Percentiles rank a stretch among this genome's conserved stretches.
Conservation (phyloP, 148 eudicot genomes). For the Camellia granthamiana region DNA sequence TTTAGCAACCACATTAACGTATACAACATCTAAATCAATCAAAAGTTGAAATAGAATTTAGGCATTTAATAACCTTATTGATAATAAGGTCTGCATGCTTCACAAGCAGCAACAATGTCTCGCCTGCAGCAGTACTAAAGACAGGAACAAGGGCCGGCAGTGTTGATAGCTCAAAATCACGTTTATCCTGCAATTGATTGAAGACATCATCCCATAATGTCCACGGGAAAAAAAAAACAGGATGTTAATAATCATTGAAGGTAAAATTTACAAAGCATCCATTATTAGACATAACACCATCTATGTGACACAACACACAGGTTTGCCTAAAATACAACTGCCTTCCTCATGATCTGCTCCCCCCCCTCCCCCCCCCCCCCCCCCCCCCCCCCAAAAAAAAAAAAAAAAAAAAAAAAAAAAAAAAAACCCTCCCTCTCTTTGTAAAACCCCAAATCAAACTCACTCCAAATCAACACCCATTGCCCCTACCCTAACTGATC, state of each 20-base stretch:
- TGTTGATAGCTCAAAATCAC: conserved; percentile 92
- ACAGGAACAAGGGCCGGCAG: conserved; percentile 97
- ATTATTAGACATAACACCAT: conserved; percentile 3
- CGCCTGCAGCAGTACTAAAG: conserved; percentile 81
- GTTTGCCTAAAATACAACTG: too few relatives aligned
- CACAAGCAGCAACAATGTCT: conserved; percentile 79
- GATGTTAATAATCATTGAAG: background rate
- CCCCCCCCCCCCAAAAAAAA: too few relatives aligned
- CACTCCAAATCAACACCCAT: too few relatives aligned
- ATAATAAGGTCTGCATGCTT: conserved; percentile 93
- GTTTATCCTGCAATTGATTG: conserved; percentile 63
- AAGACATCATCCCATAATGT: background rate
- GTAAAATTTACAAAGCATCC: background rate
- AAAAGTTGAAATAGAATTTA: background rate
- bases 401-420: too few relatives aligned
- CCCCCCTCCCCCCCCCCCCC: too few relatives aligned
- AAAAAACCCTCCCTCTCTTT: too few relatives aligned
- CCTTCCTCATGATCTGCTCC: too few relatives aligned
- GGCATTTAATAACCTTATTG: conserved; percentile 55
- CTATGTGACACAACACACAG: background rate
- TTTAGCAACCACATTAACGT: background rate
- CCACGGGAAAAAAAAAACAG: conserved; percentile 3
- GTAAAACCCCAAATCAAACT: too few relatives aligned
- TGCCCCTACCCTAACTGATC: too few relatives aligned
- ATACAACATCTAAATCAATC: background rate